Evolutionary conservation across 176 grass and related monocot genomes (phyloP).

Genomic region (Rhynchospora pubera): DNA sequence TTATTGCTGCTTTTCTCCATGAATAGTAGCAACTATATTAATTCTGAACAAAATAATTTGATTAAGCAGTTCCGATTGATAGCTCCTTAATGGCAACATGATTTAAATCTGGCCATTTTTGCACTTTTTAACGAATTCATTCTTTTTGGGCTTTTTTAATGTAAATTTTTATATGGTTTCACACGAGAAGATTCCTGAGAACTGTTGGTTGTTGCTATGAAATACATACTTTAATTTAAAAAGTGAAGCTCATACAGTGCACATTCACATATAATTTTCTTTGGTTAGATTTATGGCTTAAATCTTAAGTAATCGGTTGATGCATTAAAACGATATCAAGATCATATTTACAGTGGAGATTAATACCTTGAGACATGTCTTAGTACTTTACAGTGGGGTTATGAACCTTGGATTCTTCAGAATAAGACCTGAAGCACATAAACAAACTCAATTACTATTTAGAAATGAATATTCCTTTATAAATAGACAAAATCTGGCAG

Average conservation of each 20-base stretch:
- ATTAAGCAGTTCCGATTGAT: background rate
- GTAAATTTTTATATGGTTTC: no score
- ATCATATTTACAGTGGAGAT: no score
- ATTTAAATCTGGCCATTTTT: background rate
- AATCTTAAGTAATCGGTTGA: background rate
- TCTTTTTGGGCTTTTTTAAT: background rate
- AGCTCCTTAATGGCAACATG: background rate
- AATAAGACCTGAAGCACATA: no score
- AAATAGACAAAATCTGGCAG: no score
- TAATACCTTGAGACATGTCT: no score
- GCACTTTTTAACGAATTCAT: background rate
- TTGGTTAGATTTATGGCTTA: background rate
- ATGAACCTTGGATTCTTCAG: no score
- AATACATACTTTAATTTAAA: background rate
- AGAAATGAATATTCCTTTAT: no score
- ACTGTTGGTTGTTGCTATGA: no score
- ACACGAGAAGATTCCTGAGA: background rate
- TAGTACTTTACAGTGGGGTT: no score
- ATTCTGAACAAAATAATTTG: background rate
- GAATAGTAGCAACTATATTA: background rate
- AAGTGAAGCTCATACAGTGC: background rate
- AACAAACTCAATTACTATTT: no score
- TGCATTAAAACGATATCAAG: background rate
- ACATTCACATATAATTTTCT: background rate
- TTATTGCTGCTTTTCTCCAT: background rate